Evolutionary conservation across 176 grass and related monocot species (phyloP), one percentile per base, ranked within the genome.

Genomic region (Paspalum vaginatum): DNA sequence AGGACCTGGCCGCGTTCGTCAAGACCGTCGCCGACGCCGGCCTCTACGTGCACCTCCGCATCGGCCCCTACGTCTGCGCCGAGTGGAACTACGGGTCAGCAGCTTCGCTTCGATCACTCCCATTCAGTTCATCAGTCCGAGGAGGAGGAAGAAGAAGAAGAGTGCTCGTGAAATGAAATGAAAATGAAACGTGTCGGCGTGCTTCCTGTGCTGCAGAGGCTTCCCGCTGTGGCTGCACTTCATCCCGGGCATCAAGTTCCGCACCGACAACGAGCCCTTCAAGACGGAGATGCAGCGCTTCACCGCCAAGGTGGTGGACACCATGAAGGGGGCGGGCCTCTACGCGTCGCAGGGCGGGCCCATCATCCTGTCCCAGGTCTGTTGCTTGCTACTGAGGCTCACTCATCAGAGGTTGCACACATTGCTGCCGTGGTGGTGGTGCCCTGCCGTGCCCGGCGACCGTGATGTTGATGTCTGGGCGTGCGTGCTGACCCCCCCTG

Each of bases 171-270:
- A 12, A 10, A 26, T 51, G 61, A 39, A 7, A 1, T 18, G 63
- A 79, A 39, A 7, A 1, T 18, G 63, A 79, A 21, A 56, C 8
- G 5, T 32, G 21, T 1, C 8, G 5, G 14, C 4, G 0, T 42
- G 39, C 9, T n/a, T 65, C 32, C 3, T 3, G 32, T 32, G 60
- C 22, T 51, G 84, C 96, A 99, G 96, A 43, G 96, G 96, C 25
- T 99, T 99, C 79, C 96, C 96, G 64, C 65, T 99, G 59, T 99
- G 96, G 96, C 86, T 99, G 82, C 96, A 99, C 86, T 99, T 93
- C 85, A 88, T 99, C 78, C 90, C 92, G 25, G 96, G 92, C 20
- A 93, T 99, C 90, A 95, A 95, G 84, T 88, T 99, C 63, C 91
- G 96, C 81, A 99, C 92, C 40, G 90, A 95, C 82, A 99, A 99